Evolutionary conservation across 768 basidiomycete genomes (phyloP), one percentile per base, ranked within the genome.

Genomic region (Tephrocybe sp.): DNA sequence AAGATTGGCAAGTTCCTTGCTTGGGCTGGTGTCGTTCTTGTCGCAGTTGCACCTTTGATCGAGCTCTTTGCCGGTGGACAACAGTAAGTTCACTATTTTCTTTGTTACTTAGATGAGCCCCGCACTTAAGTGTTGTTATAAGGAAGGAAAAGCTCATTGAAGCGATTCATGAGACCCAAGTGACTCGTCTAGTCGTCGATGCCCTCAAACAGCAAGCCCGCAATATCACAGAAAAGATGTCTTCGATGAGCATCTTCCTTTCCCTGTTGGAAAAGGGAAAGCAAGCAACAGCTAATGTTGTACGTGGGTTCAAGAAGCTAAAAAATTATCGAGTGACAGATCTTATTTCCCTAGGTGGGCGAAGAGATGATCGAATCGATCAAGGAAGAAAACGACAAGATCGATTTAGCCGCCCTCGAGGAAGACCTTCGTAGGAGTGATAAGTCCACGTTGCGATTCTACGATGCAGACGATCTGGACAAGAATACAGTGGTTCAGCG

Each of bases 141-240:
- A 45, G 45, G 33, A 45, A 45, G 33, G n/a, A 45, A 23, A 17
- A 13, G 12, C 45, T 45, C 33, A 45, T 45, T 22, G 45, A 34
- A 35, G 45, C 32, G n/a, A 45, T 45, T n/a, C 45, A 45, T 35
- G 45, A 45, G n/a, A 45, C 45, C 14, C 45, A 45, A 45, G 45
- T 45, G 8, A 45, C 45, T 6, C 45, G 45, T 14, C 31, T 45
- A 7, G 43, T 45, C 4, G 30, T 45, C 2, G 32, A 45, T 31
- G 43, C 32, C 19, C 34, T 45, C 9, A 45, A 45, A 45, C 16
- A 45, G 12, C 45, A 45, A 45, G 45, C 45, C 17, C 45, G 45
- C 19, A 35, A 45, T 23, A 45, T 45, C 32, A 45, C 45, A 11
- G 45, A 45, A 32, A 31, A 45, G 17, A 45, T 45, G 45, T 45